Evolutionary conservation across 192 early-diverging fungal species (phyloP), one percentile per base, ranked within the genome.

Genomic region (Backusella tuberculispora): DNA sequence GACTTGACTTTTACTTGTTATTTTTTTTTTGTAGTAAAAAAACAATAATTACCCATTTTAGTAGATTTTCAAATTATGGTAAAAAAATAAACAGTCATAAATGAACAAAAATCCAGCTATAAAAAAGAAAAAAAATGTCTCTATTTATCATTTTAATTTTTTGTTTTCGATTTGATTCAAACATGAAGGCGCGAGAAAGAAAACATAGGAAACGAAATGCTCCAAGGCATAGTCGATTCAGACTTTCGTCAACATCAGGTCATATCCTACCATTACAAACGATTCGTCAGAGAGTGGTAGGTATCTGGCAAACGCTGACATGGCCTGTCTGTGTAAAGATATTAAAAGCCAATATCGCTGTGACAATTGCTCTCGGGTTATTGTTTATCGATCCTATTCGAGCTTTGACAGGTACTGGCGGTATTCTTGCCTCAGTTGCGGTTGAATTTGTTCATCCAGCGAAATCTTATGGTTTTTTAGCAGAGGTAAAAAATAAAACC

Each of bases 391-490:
- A 76, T 10, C 65, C 74, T 19, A 72, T 75, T 19, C 64, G 64
- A 37, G 19, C 63, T 5, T n/a, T 56, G 2, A 45, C 63, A 2
- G 69, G 71, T 13, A 48, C 56, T n/a, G 43, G 65, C 4, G n/a
- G 45, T 45, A 71, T 76, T 37, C 42, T 80, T 7, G 69, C 64
- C 26, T 68, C 64, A 2, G 66, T 76, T 50, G 74, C 78, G 6
- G 74, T 80, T 14, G 78, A 80, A 12, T 80, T 80, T 24, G 69
- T 80, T 12, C 70, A 76, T 26, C 78, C 78, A 13, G 44, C 69
- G 19, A 75, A 75, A 43, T 80, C 78, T 0, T 76, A 73, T 37
- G 78, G 78, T n/a, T 72, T 67, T 42, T 65, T 80, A 24, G 37
- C 42, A 15, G 78, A 80, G 72, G 77, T 78, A 73, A 34, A 34